Evolutionary conservation across 2,329 filamentous ascomycete species (phyloP), one percentile per base, ranked within the genome.

Genomic region (Catunica adiposa): DNA sequence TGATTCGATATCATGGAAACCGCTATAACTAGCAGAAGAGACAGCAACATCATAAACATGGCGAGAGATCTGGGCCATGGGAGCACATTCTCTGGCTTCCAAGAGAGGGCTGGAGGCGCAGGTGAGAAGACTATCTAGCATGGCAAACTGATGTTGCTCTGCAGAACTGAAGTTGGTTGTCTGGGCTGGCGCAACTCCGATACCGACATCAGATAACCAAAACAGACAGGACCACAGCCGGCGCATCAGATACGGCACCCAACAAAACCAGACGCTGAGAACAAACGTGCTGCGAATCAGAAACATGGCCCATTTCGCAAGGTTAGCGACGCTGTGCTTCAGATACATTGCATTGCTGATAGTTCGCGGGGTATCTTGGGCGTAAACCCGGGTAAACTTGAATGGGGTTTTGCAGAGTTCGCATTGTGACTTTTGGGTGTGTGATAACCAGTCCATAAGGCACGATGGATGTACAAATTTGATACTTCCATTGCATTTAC

Each of bases 351-450:
- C 77, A 42, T 83, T 76, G 0, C 94, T 92, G 14, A 98, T 76
- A 11, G 79, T 80, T 60, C 80, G 78, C 1, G 92, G 94, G 92
- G 98, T 98, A 65, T 89, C 79, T 3, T 89, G 88, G 59, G 89
- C 83, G 71, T 98, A 98, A 40, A 98, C 79, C 70, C 98, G 98
- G 54, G 92, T 98, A 73, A 98, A 98, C 59, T 89, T 86, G 66
- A 97, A 98, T 0, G 89, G 83, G 1, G 92, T 98, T 73, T 98
- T 98, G 80, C 92, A 98, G 37, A 98, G 82, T 72, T 98, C 92
- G 75, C 94, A 98, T 73, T 98, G 86, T 69, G 97, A 97, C 78
- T 98, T 98, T 67, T 98, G 89, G 1, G 92, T 97, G 69, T 98
- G 94, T 52, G 89, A 90, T 22, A 98, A 76, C 92, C 92, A 98